Evolutionary conservation across 257 asterid genomes (phyloP).

Genomic region (Petunia secreta): DNA sequence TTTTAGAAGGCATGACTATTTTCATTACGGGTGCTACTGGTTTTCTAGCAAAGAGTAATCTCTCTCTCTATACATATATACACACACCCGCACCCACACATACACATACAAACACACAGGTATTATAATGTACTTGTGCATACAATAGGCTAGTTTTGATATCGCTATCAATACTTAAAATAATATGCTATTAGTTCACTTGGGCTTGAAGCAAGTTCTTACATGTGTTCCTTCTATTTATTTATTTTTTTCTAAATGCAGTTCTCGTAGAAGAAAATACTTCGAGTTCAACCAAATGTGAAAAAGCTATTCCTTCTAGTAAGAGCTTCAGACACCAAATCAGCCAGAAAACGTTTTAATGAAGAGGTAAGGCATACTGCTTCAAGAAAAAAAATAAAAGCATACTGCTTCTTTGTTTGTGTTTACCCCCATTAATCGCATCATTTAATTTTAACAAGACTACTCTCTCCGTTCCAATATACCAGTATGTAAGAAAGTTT

Average conservation of each 20-base stretch:
- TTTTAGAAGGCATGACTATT: slow-evolving; percentile 54
- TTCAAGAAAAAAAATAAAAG: no score
- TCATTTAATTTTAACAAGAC: no score
- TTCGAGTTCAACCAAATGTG: slow-evolving; percentile 30
- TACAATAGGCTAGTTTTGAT: not conserved
- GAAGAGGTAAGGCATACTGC: slow-evolving; percentile 28
- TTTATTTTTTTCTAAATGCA: not conserved
- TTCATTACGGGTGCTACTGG: slow-evolving; percentile 68
- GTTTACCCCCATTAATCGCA: no score
- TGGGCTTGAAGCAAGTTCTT: not conserved
- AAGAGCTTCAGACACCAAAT: slow-evolving; percentile 21
- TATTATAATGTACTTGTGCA: not conserved
- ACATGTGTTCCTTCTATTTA: not conserved
- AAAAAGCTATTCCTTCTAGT: slow-evolving; percentile 31
- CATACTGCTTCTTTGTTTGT: not conserved
- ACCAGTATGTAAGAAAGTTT: no score
- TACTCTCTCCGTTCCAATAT: no score
- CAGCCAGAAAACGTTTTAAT: slow-evolving; percentile 20
- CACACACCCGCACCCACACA: no score
- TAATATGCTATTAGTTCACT: not conserved
- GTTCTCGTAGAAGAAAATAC: slow-evolving; percentile 35
- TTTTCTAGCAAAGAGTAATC: slow-evolving; percentile 55
- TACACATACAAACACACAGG: no score
- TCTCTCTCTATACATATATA: not conserved
- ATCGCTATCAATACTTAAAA: not conserved